Base-by-base conservation (phyloP, 192 early-diverging fungal genomes). In the Coemansia aciculifera region DNA sequence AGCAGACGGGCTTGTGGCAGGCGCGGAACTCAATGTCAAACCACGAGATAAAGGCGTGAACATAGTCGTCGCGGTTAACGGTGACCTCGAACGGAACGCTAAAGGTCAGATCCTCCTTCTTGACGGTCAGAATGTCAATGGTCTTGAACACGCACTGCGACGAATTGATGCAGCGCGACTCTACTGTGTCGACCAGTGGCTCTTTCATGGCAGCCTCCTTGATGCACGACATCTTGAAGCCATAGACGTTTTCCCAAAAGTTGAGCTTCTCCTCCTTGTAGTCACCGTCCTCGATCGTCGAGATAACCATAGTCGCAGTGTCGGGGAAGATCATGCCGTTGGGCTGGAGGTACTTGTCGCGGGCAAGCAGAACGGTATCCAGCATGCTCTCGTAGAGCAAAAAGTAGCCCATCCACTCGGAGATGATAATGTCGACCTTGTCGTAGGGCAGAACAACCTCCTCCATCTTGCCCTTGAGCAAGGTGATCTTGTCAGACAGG, bases 371-470 rank as follows among this genome's bases (percentile, higher is more conserved):
- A 11, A 99, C 95, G n/a, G 98, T 96, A 87, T 98, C 97, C 68
- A 99, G 87, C 98, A 99, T 99, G 76, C 93, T 91, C 86, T 99
- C 96, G 83, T 96, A 98, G 43, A 98, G 83, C 72, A 99, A 88
- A 73, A 94, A 95, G 85, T 99, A 99, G 24, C 98, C 98, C 98
- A 99, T 99, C 98, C 98, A 99, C 72, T 99, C 98, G 5, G 95
- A 97, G 64, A 99, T 96, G 63, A 99, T 99, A 68, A 99, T 98
- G 77, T 99, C 98, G 36, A 98, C 96, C 75, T 98, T 91, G 59
- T 91, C 87, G 44, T 95, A 95, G 21, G 98, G 96, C 63, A 99
- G 84, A 15, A 79, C 76, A 17, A 99, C 92, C 68, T 99, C 96
- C 79, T 99, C 98, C 87, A 99, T 96, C 83, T 96, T 96, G 62